Conservation (phyloP, 306 rosid genomes). For the Pyrus pyrifolia region DNA sequence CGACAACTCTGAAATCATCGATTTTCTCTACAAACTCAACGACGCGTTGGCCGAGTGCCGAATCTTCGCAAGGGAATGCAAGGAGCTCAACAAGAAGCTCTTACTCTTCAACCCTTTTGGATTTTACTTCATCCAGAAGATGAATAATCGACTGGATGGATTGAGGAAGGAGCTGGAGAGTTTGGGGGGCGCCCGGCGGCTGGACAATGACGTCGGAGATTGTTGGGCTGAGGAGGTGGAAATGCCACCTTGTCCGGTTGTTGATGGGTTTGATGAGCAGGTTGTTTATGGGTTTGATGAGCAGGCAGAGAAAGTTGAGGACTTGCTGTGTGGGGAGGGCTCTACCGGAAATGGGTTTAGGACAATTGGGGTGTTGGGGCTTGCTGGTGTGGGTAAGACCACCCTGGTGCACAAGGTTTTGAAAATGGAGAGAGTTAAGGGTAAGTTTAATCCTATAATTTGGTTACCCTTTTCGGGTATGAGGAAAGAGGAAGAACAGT, state of each 20-base stretch:
- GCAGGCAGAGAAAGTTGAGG: background rate
- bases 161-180: background rate
- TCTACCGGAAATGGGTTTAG: background rate
- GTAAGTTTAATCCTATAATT: background rate
- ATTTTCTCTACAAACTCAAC: background rate
- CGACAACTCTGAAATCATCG: background rate
- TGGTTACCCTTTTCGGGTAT: background rate
- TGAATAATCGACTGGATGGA: background rate
- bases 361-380: constrained; percentile 14
- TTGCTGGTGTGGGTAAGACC: constrained; percentile 10
- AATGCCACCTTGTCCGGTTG: background rate
- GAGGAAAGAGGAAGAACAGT: background rate
- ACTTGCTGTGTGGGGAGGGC: background rate
- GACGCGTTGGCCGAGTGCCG: constrained; percentile 2
- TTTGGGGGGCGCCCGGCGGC: background rate
- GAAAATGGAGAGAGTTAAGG: background rate
- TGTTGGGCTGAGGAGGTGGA: background rate
- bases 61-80: background rate
- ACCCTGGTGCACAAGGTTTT: background rate
- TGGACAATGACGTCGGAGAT: background rate
- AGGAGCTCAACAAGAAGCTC: background rate
- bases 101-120: background rate
- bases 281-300: background rate
- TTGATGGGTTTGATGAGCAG: background rate
- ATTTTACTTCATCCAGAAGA: background rate